A percentile compares a stretch with the other conserved stretches of the same genome.
Evolutionary conservation across 208 protist genomes (phyloP).

Genomic region (Leishmania amazonensis): DNA sequence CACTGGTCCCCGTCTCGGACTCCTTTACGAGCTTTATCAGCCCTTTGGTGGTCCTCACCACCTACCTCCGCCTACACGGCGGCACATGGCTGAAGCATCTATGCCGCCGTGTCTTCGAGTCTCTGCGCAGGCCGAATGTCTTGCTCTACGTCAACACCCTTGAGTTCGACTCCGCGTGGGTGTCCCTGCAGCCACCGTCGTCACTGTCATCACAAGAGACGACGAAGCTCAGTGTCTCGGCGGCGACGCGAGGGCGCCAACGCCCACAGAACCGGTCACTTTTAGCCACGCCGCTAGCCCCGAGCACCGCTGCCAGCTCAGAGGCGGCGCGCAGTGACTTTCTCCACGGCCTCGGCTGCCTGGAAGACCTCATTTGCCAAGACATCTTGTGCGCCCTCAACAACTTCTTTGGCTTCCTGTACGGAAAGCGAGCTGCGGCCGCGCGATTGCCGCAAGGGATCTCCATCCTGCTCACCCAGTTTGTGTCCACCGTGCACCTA

Average conservation of each 20-base stretch:
- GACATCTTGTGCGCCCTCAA: conserved; percentile 84
- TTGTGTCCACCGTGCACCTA: conserved; percentile 77
- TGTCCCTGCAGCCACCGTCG: conserved; percentile 9
- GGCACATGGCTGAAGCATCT: conserved; percentile 81
- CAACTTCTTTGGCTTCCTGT: conserved; percentile 77
- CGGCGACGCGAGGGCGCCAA: neutral
- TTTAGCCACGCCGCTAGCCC: neutral
- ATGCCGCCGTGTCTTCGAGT: conserved; percentile 73
- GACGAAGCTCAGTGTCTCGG: neutral
- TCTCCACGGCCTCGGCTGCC: conserved; percentile 41
- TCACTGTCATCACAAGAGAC: conserved; percentile 4
- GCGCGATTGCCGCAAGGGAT: conserved; percentile 77
- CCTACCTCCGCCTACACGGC: conserved; percentile 86
- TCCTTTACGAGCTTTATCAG: conserved; percentile 51
- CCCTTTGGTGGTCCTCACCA: conserved; percentile 74
- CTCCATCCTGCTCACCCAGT: conserved; percentile 74
- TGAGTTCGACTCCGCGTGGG: conserved; percentile 54
- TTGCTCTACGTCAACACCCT: conserved; percentile 86
- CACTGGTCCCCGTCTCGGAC: conserved; percentile 6
- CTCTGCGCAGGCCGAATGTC: conserved; percentile 77
- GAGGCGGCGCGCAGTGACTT: conserved; percentile 25
- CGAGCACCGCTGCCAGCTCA: neutral
- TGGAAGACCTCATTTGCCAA: conserved; percentile 84
- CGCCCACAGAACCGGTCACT: neutral
- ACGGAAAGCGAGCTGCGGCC: conserved; percentile 65